Evolutionary conservation across 2,329 filamentous ascomycete genomes (phyloP), one percentile per base, ranked within the genome.

Genomic region (Coleophoma crateriformis): DNA sequence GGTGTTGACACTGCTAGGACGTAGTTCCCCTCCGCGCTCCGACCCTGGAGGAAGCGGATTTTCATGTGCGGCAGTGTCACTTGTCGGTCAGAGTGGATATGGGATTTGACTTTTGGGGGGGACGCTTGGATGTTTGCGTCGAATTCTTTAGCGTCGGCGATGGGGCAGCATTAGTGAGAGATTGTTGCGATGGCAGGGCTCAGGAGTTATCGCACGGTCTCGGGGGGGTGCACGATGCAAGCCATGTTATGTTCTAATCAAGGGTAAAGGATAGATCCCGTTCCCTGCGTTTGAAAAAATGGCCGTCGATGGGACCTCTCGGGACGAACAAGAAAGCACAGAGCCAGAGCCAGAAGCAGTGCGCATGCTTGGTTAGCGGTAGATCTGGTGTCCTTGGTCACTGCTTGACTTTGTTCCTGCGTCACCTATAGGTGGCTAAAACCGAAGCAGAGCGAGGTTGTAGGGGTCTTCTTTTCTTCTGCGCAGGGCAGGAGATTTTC

Each of bases 91-190:
- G 41, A 32, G 41, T 44, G 22, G 27, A 44, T 20, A n/a, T 32
- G 12, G 17, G 11, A 22, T 42, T 22, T 27, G 41, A 33, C 27
- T 44, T 44, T 22, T 19, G 19, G 19, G 27, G 41, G 33, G 19
- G 41, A 46, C 37, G 45, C 41, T 44, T 44, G 46, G 44, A 50
- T 45, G 46, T 50, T 50, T 52, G 50, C 48, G 38, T 54, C 49
- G 49, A 53, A 47, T 47, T 41, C 49, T 19, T 19, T 57, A 52
- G 47, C 54, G 54, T 37, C 46, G 48, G 41, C 37, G 45, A n/a
- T 33, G 35, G 7, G 33, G 27, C 27, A 27, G 8, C 5, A 41
- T 22, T 41, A 41, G 22, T 44, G 5, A 15, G n/a, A n/a, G 19
- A 44, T 44, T 44, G 20, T 44, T 44, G 20, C 27, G 41, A 44